Percentiles rank a stretch among this genome's conserved stretches.
phyloP scores from a whole-genome alignment of 2,329 filamentous ascomycete genomes.

The Sporothrix mexicana region DNA sequence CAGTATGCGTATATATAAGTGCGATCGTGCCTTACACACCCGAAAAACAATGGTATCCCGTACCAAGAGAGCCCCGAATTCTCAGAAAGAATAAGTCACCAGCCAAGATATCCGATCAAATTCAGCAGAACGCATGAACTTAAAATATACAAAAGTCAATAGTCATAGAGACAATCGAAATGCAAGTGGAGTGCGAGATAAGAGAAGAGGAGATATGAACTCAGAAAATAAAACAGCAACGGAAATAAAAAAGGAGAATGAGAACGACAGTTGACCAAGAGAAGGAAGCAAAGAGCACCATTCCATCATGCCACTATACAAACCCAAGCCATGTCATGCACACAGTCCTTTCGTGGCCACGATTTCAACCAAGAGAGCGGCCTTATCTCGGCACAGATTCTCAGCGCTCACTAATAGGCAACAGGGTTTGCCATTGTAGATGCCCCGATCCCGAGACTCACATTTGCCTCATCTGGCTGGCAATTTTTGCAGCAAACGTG shows the following conservation, averaged over 20 bases:
- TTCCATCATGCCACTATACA: background rate
- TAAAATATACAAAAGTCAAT: too few relatives aligned
- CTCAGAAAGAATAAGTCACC: background rate
- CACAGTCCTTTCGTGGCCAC: too few relatives aligned
- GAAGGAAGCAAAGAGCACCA: background rate
- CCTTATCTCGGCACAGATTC: background rate
- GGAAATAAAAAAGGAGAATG: background rate
- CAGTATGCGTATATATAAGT: constrained; percentile 3
- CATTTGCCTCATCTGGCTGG: constrained; percentile 43
- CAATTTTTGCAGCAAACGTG: constrained; percentile 57
- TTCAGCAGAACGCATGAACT: too few relatives aligned
- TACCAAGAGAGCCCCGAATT: background rate
- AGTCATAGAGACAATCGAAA: background rate
- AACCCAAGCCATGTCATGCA: background rate
- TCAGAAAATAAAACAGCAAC: background rate
- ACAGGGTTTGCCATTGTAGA: constrained; percentile 9
- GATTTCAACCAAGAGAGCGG: too few relatives aligned
- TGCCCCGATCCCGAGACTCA: background rate
- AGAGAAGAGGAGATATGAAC: background rate
- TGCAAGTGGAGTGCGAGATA: background rate
- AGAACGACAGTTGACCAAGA: background rate
- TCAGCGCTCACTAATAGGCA: background rate
- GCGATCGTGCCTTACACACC: background rate
- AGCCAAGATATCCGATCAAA: background rate
- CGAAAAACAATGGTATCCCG: too few relatives aligned